A percentile compares a stretch with the other conserved stretches of the same genome.
Evolutionary conservation across 257 asterid species (phyloP).

Genomic region (Petunia secreta): DNA sequence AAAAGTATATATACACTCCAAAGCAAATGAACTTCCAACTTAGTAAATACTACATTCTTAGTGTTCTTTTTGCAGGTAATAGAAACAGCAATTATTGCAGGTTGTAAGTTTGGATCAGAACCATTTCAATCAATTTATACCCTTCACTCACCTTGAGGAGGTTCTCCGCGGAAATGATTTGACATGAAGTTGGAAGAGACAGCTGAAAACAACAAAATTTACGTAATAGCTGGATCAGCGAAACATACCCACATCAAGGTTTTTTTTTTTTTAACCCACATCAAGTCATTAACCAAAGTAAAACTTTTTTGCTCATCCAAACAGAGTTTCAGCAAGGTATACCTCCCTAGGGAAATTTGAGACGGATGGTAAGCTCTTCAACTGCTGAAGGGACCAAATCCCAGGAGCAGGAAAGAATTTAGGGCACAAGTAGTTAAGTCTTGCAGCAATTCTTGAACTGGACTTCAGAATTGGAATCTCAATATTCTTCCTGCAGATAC

Average conservation of each 20-base stretch:
- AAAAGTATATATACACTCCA: neutral
- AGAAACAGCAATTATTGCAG: neutral
- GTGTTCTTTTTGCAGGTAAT: neutral
- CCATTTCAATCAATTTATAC: neutral
- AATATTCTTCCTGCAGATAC: constrained; percentile 67
- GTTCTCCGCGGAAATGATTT: constrained; percentile 72
- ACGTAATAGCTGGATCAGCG: constrained; percentile 19
- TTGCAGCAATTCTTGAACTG: constrained; percentile 82
- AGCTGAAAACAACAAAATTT: constrained; percentile 49
- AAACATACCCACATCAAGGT: neutral
- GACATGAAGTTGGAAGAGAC: constrained; percentile 38
- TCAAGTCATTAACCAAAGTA: neutral
- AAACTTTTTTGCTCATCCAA: neutral
- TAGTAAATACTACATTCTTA: neutral
- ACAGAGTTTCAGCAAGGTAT: constrained; percentile 10
- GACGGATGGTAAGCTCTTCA: constrained; percentile 34
- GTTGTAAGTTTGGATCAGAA: neutral
- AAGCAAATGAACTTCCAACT: neutral
- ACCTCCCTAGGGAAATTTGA: constrained; percentile 44
- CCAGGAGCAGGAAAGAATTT: constrained; percentile 89
- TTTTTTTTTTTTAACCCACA: neutral
- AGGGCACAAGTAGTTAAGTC: constrained; percentile 82
- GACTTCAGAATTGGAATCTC: constrained; percentile 82
- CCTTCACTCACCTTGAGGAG: constrained; percentile 73
- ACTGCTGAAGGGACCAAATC: constrained; percentile 58